Evolutionary conservation across 345 rosid species (phyloP), one percentile per base, ranked within the genome.

Genomic region (Linum lewisii): DNA sequence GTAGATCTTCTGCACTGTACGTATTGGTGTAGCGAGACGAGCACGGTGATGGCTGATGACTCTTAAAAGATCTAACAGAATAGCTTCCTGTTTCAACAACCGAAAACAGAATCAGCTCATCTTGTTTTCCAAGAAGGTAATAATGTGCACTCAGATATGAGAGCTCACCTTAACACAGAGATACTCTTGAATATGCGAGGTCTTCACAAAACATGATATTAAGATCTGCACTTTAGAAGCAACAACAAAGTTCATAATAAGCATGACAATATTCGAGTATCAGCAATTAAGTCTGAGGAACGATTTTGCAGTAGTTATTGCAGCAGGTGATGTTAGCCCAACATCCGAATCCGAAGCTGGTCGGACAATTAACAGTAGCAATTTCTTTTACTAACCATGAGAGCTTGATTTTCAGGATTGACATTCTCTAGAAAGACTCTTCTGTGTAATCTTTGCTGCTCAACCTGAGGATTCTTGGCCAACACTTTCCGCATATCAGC

Each of bases 401-500:
- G 93, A 51, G 96, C 88, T 71, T 82, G 96, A 69, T 80, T 85
- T 67, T 85, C 96, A 29, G 81, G 82, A 69, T 78, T 67, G 64
- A 85, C 68, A 54, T 77, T 69, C 26, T 85, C 96, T 76, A 88
- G 68, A 82, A 88, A 88, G 52, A 85, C 80, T 80, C 96, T 82
- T 77, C 90, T 77, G 72, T 88, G 93, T 75, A 88, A 72, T 73
- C 73, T 80, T 73, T 81, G 88, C 75, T 88, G 96, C 78, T 88
- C 96, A 47, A 88, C 82, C 73, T 82, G 90, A 72, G 93, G 90
- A 70, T 88, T 88, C 78, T 88, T 88, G 7, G 96, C 86, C 75
- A 88, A 69, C 32, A 88, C 90, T 67, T 88, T 88, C 61, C 93
- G 82, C 93, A 88, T 88, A 76, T 88, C 90, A 58, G 93, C 84